Base-by-base conservation (phyloP, 2,329 filamentous ascomycete genomes). In the Verticillium alfalfae region DNA sequence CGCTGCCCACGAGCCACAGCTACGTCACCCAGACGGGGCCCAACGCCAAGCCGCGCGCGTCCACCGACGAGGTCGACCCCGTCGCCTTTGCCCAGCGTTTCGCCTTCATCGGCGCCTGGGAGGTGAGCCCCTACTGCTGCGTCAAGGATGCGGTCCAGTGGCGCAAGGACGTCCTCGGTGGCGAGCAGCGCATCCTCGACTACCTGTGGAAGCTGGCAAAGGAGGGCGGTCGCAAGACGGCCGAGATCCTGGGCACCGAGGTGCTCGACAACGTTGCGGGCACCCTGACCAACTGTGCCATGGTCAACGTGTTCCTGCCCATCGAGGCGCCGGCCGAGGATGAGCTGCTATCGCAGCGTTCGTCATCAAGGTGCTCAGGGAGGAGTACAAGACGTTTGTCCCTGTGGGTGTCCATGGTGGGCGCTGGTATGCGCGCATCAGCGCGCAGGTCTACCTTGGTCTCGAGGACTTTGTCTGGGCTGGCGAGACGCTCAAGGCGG, bases 391-490 rank as follows among this genome's bases (percentile, higher is more conserved):
- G 60, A 95, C 92, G 0, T 94, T 92, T 69, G 75, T 95, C 59
- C 81, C 88, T 1, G 70, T 90, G 2, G 86, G 86, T 62, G 73
- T 81, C 9, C 86, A 93, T 66, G 80, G 76, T 0, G 83, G 82
- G 0, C 80, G 80, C 60, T 84, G 88, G 71, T 97, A 90, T 90
- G 79, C 83, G 0, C 79, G 94, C 57, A 70, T 96, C 57, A 93
- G 90, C 70, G 91, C 85, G 15, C 93, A 97, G 79, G 83, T 95
- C 0, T 98, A 95, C 71, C 75, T 97, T n/a, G 91, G 92, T 34
- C 72, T 88, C 66, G 80, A 81, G 13, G 93, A 97, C 73, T 97
- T 95, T 70, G 84, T 89, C 71, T 91, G 85, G 84, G 82, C 83
- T 4, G 91, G 81, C 0, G 70, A 78, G 58, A 77, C 83, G 9